A percentile compares a stretch with the other conserved stretches of the same genome.
Conservation (phyloP, 805 yeast genomes). For the Yarrowia osloensis region DNA sequence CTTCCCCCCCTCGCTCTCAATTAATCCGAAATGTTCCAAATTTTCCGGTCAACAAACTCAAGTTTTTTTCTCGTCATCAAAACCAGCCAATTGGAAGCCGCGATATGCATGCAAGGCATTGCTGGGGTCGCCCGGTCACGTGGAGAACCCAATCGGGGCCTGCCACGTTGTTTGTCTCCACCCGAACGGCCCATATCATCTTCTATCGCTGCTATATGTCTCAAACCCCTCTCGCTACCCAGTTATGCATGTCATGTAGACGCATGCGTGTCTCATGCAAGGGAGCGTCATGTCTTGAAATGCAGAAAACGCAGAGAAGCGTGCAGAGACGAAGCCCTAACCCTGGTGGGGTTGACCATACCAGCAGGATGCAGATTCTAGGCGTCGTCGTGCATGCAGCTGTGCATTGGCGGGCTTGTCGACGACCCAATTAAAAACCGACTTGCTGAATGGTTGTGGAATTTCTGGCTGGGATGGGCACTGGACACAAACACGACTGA, state of each 20-base stretch:
- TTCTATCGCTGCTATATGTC: background rate
- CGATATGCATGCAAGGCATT: no score
- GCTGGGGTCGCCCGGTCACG: no score
- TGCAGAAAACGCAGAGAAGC: background rate
- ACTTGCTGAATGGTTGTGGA: no score
- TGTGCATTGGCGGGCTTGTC: background rate
- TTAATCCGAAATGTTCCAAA: background rate
- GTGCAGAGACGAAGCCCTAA: background rate
- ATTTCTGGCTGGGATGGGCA: no score
- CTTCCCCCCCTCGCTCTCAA: background rate
- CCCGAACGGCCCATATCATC: background rate
- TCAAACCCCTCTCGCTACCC: background rate
- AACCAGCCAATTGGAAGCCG: no score
- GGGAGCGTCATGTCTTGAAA: conserved; percentile 15
- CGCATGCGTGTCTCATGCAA: conserved; percentile 1
- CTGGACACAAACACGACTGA: no score
- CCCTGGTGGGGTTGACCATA: background rate
- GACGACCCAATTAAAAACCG: no score
- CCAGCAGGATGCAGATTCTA: background rate
- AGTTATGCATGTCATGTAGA: background rate
- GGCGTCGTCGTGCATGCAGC: background rate
- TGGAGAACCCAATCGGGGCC: no score
- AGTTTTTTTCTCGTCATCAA: no score
- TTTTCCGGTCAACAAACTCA: background rate
- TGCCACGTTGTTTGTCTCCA: no score